These are phyloP conservation scores for Ceriops tagal DNA, from an alignment of 345 rosid species.

Conservation along the genomic window DNA sequence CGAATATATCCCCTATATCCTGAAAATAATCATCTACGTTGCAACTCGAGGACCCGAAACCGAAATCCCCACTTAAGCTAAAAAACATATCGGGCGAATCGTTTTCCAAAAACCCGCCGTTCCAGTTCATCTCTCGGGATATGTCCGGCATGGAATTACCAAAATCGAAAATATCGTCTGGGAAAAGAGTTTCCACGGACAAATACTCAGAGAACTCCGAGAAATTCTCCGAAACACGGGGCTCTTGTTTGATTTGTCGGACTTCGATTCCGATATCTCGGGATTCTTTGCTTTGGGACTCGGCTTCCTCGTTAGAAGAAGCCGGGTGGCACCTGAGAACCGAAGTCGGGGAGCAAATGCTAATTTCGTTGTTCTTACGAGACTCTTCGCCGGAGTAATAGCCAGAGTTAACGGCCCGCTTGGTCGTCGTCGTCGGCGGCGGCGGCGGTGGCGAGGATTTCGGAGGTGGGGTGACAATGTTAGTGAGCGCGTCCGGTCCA, in stretches of 20 bases:
- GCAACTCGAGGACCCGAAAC: conserved; percentile 49
- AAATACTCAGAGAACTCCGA: conserved; percentile 42
- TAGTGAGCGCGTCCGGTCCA: conserved; percentile 88
- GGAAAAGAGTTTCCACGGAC: conserved; percentile 30
- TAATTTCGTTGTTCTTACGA: conserved; percentile 14
- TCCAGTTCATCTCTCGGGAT: conserved; percentile 35
- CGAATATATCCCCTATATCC: conserved; percentile 74
- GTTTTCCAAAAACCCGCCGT: conserved; percentile 27
- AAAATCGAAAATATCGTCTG: conserved; percentile 49
- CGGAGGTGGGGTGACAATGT: conserved; percentile 50
- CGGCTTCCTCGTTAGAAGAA: conserved; percentile 40
- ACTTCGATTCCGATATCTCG: conserved; percentile 14
- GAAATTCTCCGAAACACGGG: conserved; percentile 35
- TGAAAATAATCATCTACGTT: conserved; percentile 52
- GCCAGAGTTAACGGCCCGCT: conserved; percentile 27
- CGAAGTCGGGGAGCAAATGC: conserved; percentile 57
- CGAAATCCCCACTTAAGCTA: conserved; percentile 33
- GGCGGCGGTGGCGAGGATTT: not conserved
- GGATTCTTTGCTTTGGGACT: conserved; percentile 28
- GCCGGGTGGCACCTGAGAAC: conserved; percentile 61
- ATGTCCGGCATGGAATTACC: conserved; percentile 40
- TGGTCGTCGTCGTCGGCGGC: not conserved
- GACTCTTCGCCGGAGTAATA: conserved; percentile 52
- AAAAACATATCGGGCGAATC: conserved; percentile 36
- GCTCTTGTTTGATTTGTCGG: conserved; percentile 21